Evolutionary conservation across 1,284 basidiomycete species (phyloP), one percentile per base, ranked within the genome.

Genomic region (Tilletia walkeri): DNA sequence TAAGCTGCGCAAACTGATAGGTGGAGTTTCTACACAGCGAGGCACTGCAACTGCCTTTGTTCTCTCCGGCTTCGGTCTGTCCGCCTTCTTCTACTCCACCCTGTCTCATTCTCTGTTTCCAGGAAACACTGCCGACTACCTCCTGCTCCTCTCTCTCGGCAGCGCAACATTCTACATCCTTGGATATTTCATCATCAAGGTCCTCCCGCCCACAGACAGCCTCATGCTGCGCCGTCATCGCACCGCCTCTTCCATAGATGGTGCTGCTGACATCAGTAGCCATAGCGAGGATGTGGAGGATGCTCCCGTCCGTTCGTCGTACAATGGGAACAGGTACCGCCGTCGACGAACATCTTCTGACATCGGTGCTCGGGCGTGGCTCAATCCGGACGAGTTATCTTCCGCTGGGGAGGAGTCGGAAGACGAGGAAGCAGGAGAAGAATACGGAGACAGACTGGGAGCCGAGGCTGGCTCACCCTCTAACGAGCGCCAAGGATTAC

Each of bases 61-160:
- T 24, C 85, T 92, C 18, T 91, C 91, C 0, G 92, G 91, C n/a
- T 92, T 92, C 72, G 92, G 92, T 0, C 86, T 93, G 4, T 92
- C 90, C 7, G 92, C 92, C 0, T 92, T 93, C 84, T 85, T 90
- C 70, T 93, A 93, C 84, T 90, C 90, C 30, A 86, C 88, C 0
- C 81, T 92, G 20, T 88, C 90, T 0, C 89, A 91, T 69, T 74
- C 86, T 0, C 76, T 90, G 38, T 93, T 89, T 74, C 88, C 90
- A 0, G 91, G 90, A 0, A 86, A 92, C 75, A 91, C 90, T 0
- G 89, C 88, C 3, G 87, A 88, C 4, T 89, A 93, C 69, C 84
- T 93, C 2, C 85, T 89, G 0, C 80, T 91, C n/a, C 88, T 93
- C 10, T 87, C 89, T 0, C 78, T 90, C 2, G 92, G 92, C 1